Conservation (phyloP, 2,329 filamentous ascomycete species). For the Esteya vermicola region DNA sequence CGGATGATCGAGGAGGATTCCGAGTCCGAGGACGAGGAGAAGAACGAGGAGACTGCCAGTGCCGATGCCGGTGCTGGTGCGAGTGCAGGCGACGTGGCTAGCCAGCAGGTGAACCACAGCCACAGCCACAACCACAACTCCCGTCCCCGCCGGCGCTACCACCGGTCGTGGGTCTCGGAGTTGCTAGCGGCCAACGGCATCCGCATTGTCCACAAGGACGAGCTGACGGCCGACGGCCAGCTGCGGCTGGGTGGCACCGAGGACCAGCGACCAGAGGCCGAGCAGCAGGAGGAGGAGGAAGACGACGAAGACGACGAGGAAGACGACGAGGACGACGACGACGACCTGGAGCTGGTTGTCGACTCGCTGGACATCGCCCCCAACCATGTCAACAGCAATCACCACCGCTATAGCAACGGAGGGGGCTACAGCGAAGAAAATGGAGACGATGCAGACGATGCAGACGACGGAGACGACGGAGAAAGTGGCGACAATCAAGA, state of each 20-base stretch:
- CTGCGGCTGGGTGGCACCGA: not conserved
- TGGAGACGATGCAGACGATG: conserved; percentile 8
- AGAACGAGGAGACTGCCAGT: no score
- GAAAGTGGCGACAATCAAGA: no score
- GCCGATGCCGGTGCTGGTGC: no score
- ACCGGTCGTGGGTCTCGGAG: not conserved
- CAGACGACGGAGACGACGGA: not conserved
- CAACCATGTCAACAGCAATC: conserved; percentile 2
- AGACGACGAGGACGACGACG: conserved; percentile 13
- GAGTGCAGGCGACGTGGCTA: no score
- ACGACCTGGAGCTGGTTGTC: conserved; percentile 4
- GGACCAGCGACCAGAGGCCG: conserved; percentile 44
- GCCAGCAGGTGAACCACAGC: no score
- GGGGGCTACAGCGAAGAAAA: conserved; percentile 14
- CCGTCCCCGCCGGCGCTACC: no score
- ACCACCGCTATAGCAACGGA: not conserved
- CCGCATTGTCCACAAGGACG: not conserved
- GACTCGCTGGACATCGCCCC: conserved; percentile 12
- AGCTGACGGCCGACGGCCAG: not conserved
- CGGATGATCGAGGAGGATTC: no score
- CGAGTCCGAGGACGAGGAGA: no score
- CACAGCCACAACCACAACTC: no score
- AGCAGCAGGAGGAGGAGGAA: conserved; percentile 43
- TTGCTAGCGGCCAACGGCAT: conserved; percentile 28
- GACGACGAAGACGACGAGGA: conserved; percentile 31